Base-by-base conservation (phyloP, 1,284 basidiomycete species). In the Tylopilus sp. region DNA sequence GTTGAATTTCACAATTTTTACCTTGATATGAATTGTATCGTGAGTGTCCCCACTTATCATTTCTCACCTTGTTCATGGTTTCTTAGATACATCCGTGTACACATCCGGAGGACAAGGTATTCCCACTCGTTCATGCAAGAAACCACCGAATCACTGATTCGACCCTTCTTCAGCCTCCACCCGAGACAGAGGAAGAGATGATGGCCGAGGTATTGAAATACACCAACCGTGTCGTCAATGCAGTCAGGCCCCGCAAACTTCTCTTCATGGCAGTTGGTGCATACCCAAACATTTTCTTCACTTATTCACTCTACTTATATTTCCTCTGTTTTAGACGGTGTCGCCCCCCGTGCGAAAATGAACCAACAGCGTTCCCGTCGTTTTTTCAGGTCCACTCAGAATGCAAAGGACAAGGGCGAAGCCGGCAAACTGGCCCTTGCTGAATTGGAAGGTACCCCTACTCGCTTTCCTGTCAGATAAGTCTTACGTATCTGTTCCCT, bases 111-210 rank as follows among this genome's bases (percentile, higher is more conserved):
- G 97, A 96, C 73, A 96, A 94, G 86, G 94, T 89, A 65, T 60
- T 84, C 74, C 49, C 10, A 53, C 33, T 55, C 32, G 9, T 24
- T 52, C 39, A 7, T 61, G 29, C 44, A 6, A 36, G 54, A 39
- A 55, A 56, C 33, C 58, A 24, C 58, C 4, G 15, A 47, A 36
- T 58, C 53, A 67, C 57, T 73, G 39, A 79, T 41, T 66, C 53
- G 18, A 44, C 54, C 57, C 47, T 44, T 44, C 19, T 49, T 51
- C 39, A 95, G 89, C 95, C 95, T 57, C 91, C 98, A 2, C 98
- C 98, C 0, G 95, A 98, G 79, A 98, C 96, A 3, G 98, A 99
- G 79, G 95, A 96, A 77, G 97, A 99, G 65, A 99, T 99, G 98
- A 99, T 99, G 98, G 77, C 95, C 29, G 98, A 99, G 79, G 89